Base-by-base conservation (phyloP, 495 filamentous ascomycete species). In the Penicillium alfredii region DNA sequence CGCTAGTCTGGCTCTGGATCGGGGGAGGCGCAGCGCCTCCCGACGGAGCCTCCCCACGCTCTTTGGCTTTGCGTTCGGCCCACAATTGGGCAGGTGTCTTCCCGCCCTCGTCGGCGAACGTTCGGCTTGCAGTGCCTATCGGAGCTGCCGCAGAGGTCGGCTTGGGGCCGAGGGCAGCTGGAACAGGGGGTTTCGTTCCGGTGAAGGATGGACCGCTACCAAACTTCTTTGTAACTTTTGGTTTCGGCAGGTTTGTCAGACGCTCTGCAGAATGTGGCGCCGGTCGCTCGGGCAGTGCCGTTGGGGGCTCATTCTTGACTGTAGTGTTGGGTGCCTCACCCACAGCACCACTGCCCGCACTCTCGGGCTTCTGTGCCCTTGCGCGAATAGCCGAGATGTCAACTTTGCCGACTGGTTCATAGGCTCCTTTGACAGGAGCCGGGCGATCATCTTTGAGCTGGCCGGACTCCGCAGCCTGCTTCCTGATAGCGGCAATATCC, bases 11-110 rank as follows among this genome's bases (percentile, higher is more conserved):
- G 27, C 68, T 67, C 18, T 66, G 58, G 22, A 88, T 61, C 1
- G 81, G 37, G 6, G 32, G 71, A 14, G 79, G 61, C 24, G 64
- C 53, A 3, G 65, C 53, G 15, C 62, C 55, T 0, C 60, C 49
- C 9, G 51, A 27, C n/a, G 66, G 29, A 20, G 59, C 67, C 29
- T 66, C 20, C 57, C 80, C 83, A 12, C 81, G 72, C 52, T 94
- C 83, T 35, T 78, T 76, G 15, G 84, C 87, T 66, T 96, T 98
- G 61, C 84, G 93, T 63, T 99, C 92, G 0, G 89, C 89, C 92
- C 92, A 99, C 11, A 94, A 58, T 55, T 99, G 92, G 14, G 93
- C 88, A 11, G 92, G 92, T 4, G 92, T 96, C 66, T 97, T 99
- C 30, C 88, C 90, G 39, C 84, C 90, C 61, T 93, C 71, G 40